Evolutionary conservation across 306 rosid genomes (phyloP), one percentile per base, ranked within the genome.

Genomic region (Prunus armeniaca): DNA sequence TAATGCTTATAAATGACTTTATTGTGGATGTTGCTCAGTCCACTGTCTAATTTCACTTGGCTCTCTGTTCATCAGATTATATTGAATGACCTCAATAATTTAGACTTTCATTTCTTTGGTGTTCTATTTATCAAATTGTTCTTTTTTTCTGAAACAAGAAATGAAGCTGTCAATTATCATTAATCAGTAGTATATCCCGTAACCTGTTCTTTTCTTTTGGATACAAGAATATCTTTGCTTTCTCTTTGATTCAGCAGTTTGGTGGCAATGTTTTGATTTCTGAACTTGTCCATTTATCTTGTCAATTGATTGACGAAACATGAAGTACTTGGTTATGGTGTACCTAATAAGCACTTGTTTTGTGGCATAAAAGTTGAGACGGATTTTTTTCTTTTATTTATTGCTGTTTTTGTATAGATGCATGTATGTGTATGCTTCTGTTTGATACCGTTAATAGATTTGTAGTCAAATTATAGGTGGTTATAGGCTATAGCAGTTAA

Each of bases 21-120:
- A 12, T 64, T 71, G 19, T 69, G 55, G 72, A 52, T 73, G 71
- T 25, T 32, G 15, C 38, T 17, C 47, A 73, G 28, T 41, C 34
- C 65, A 22, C 22, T 49, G 18, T 70, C 73, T 9, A 65, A 66
- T 24, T 58, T 74, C 76, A 62, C 79, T 61, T 73, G 69, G 43
- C 56, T 83, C 25, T 56, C 54, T 56, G 34, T 65, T 77, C 60
- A 22, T 52, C 30, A 1, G 46, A 50, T 61, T 76, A 45, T 69
- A 58, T 45, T 81, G 63, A 70, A 27, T 28, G 62, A 65, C 69
- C 46, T 5, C 18, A 15, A 78, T 32, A 51, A 19, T 65, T 80
- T 62, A 6, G 3, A 46, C 38, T 20, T 30, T 12, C 9, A 25
- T 60, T 34, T 41, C 12, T 66, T 60, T 27, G 25, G 22, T 12